Conservation (phyloP, 495 filamentous ascomycete genomes). For the Recurvomyces mirabilis region DNA sequence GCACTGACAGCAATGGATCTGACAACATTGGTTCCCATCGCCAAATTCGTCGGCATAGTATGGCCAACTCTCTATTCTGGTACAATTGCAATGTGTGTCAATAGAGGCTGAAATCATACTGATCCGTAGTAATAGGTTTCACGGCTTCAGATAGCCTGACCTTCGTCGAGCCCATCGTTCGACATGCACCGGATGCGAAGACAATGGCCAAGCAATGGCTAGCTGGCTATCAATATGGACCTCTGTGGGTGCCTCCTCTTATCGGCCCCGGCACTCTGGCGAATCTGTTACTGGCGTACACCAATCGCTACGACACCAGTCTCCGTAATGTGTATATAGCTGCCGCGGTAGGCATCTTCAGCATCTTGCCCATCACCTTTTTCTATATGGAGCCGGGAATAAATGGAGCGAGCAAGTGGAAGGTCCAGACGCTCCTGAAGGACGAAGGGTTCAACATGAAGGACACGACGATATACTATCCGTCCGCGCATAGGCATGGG, state of each 20-base stretch:
- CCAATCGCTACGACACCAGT: not conserved
- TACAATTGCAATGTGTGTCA: constrained; percentile 13
- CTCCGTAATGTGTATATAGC: constrained; percentile 8
- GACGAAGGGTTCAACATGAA: constrained; percentile 24
- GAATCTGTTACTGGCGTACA: constrained; percentile 19
- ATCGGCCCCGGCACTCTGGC: constrained; percentile 21
- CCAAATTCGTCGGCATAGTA: constrained; percentile 15
- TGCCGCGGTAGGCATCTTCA: constrained; percentile 18
- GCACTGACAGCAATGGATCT: no score
- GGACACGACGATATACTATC: constrained; percentile 15
- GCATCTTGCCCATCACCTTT: constrained; percentile 27
- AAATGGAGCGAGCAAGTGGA: constrained; percentile 28
- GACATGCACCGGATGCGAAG: constrained; percentile 19
- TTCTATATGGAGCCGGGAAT: constrained; percentile 25
- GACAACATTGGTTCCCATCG: not conserved
- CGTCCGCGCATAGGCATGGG: constrained; percentile 18
- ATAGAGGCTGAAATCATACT: not conserved
- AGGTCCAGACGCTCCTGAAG: constrained; percentile 25
- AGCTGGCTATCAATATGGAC: constrained; percentile 23
- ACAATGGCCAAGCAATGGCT: constrained; percentile 28
- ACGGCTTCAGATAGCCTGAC: constrained; percentile 15
- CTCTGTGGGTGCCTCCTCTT: constrained; percentile 26
- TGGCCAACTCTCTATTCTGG: constrained; percentile 15
- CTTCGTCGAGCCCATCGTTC: constrained; percentile 19
- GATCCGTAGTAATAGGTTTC: constrained; percentile 9